Base-by-base conservation (phyloP, 768 basidiomycete species). In the Flagelloscypha sp. region DNA sequence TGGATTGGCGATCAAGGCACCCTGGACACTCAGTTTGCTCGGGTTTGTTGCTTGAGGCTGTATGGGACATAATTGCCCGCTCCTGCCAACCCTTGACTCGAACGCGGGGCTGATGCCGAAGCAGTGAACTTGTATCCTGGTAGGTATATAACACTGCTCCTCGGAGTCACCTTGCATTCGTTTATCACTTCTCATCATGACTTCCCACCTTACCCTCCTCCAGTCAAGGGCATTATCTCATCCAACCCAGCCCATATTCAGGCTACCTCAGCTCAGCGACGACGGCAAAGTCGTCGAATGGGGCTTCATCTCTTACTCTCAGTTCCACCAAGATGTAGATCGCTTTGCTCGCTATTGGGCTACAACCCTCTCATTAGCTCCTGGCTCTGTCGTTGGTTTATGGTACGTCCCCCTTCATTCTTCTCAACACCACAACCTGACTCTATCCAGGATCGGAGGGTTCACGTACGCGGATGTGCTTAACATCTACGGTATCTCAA, bases 401-500 rank as follows among this genome's bases (percentile, higher is more conserved):
- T 86, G 84, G 84, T 84, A 50, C 28, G 76, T 56, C n/a, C 33
- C 18, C 16, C 38, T 20, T 39, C 30, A 22, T 33, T 29, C 19
- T 31, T 33, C 12, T 22, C 29, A 43, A 34, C 25, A 41, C 24
- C 29, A 27, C 42, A 44, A 35, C 47, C 45, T 35, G 27, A 35
- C 30, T 30, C 22, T 33, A 44, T 46, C 4, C 33, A 87, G 84
- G 84, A 57, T 86, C 27, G 66, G 75, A 23, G 84, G 84, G 5
- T 76, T 80, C 62, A 70, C 74, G 15, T 85, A 85, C 50, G 54
- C 61, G 30, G 83, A 87, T 52, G 70, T 78, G 21, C 57, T 86
- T 15, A 78, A 82, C 44, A 77, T 86, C 41, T 85, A 84, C 50
- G 76, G 76, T 35, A 59, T 87, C 41, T 77, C 80, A 10, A 66